Conservation (phyloP, 768 basidiomycete species). For the Amanita jacksonii region DNA sequence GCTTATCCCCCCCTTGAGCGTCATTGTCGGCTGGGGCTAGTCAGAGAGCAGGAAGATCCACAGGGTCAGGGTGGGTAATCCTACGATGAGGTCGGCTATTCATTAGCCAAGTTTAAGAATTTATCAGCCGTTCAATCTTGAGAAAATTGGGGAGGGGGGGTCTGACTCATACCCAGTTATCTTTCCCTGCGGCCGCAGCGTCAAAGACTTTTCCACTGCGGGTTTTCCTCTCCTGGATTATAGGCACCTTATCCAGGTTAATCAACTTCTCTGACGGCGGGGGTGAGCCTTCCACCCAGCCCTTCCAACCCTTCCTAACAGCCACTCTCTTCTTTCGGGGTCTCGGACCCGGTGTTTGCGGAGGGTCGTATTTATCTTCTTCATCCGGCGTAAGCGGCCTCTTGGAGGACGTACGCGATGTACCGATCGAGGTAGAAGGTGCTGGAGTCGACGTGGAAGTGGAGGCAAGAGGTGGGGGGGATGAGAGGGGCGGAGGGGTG, state of each 20-base stretch:
- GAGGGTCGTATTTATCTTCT: slow-evolving; percentile 29
- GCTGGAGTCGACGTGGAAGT: slow-evolving; percentile 70
- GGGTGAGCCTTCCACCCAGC: slow-evolving; percentile 83
- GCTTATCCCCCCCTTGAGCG: neutral
- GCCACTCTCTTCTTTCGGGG: slow-evolving; percentile 53
- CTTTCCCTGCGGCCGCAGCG: slow-evolving; percentile 68
- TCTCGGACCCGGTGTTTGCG: slow-evolving; percentile 18
- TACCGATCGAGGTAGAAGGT: slow-evolving; percentile 62
- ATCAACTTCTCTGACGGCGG: slow-evolving; percentile 74
- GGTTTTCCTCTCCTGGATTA: slow-evolving; percentile 68
- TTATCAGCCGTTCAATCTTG: slow-evolving; percentile 3
- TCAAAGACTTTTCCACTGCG: slow-evolving; percentile 82
- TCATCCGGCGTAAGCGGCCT: slow-evolving; percentile 69
- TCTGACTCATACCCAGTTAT: slow-evolving; percentile 55
- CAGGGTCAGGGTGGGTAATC: slow-evolving; percentile 1
- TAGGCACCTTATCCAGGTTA: slow-evolving; percentile 64
- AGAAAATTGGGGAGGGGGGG: neutral
- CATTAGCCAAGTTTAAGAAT: slow-evolving; percentile 2
- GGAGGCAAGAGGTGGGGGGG: slow-evolving; percentile 32
- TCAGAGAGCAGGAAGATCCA: neutral
- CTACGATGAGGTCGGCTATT: slow-evolving; percentile 1
- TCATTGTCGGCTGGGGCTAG: slow-evolving; percentile 1
- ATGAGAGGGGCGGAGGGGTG: slow-evolving; percentile 56
- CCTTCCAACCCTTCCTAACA: slow-evolving; percentile 81
- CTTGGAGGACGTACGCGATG: slow-evolving; percentile 74